Evolutionary conservation across 768 basidiomycete genomes (phyloP), one percentile per base, ranked within the genome.

Genomic region (Boletus pseudopeckii): DNA sequence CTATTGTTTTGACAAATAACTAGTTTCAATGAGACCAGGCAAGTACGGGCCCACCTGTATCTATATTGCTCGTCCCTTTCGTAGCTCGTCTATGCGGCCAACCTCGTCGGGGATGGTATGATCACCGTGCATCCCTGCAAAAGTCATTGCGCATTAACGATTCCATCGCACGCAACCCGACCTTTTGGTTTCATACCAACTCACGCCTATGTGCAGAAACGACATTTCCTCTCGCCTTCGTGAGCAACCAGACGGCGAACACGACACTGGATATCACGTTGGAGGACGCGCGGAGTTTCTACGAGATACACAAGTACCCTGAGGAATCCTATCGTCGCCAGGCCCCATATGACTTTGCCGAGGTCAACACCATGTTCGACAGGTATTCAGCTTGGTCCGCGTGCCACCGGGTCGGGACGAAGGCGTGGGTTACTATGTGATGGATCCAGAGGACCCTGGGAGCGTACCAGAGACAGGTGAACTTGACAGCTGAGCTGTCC

Each of bases 171-270:
- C 49, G 45, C 37, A 65, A 65, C 40, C 64, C 64, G 0, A 61
- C 59, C 0, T 65, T 65, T 40, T 53, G 33, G 45, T 64, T 67
- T n/a, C 56, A 59, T 3, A 59, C 59, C 13, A 13, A 45, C 43
- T 62, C 1, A 59, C 64, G 65, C 57, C 11, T 64, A 64, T 9
- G 57, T 56, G n/a, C n/a, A 5, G 64, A 65, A 48, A 53, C 57
- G 1, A 64, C 57, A 0, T 67, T 64, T n/a, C 65, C 65, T 2
- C 52, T 67, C 11, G 62, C 59, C 9, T 67, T 67, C 40, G 59
- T 57, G 30, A 65, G 53, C 50, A 59, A 64, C 41, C 45, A 47
- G 33, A 47, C 45, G 6, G 33, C 3, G 33, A 36, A 59, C 41
- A 55, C 62, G 43, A 65, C 65, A 11, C 18, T 54, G 3, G 57